These are phyloP conservation scores for Zymoseptoria crescenta DNA, from an alignment of 2,329 filamentous ascomycete genomes.

Conservation along the genomic window DNA sequence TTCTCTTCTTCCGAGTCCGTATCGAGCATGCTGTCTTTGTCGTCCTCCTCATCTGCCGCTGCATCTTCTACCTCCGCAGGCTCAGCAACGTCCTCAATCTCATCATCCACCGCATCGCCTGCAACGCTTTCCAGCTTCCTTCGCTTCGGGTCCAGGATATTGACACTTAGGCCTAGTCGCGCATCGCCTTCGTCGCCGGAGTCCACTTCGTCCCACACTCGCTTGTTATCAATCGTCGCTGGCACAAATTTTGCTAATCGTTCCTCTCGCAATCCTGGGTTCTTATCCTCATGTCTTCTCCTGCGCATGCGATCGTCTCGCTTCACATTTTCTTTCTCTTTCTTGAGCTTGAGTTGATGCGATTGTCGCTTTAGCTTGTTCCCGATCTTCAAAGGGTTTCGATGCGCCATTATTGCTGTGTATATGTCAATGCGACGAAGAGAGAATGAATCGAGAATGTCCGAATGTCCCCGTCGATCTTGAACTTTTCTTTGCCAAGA, in stretches of 20 bases:
- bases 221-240: slow-evolving; percentile 74
- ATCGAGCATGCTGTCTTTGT: slow-evolving; percentile 75
- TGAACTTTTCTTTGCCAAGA: not conserved
- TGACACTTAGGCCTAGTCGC: slow-evolving; percentile 35
- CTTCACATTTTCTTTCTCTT: slow-evolving; percentile 62
- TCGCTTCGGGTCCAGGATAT: slow-evolving; percentile 40
- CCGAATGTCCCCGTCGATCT: not conserved
- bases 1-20: slow-evolving; percentile 41
- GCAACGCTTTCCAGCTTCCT: slow-evolving; percentile 31
- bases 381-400: slow-evolving; percentile 26
- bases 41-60: slow-evolving; percentile 34
- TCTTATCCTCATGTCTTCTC: slow-evolving; percentile 76
- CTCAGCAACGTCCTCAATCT: slow-evolving; percentile 17
- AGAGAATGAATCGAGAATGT: not conserved
- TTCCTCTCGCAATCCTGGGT: slow-evolving; percentile 66
- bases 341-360: slow-evolving; percentile 74
- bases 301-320: slow-evolving; percentile 69
- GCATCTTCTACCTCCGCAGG: slow-evolving; percentile 12
- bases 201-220: slow-evolving; percentile 66
- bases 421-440: not conserved
- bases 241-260: slow-evolving; percentile 73
- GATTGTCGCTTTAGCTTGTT: slow-evolving; percentile 68
- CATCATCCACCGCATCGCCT: slow-evolving; percentile 23
- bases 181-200: slow-evolving; percentile 34
- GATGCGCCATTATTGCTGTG: slow-evolving; percentile 21